These are phyloP conservation scores for Monosporascus ibericus DNA, from an alignment of 2,329 filamentous ascomycete species.

Conservation along the genomic window DNA sequence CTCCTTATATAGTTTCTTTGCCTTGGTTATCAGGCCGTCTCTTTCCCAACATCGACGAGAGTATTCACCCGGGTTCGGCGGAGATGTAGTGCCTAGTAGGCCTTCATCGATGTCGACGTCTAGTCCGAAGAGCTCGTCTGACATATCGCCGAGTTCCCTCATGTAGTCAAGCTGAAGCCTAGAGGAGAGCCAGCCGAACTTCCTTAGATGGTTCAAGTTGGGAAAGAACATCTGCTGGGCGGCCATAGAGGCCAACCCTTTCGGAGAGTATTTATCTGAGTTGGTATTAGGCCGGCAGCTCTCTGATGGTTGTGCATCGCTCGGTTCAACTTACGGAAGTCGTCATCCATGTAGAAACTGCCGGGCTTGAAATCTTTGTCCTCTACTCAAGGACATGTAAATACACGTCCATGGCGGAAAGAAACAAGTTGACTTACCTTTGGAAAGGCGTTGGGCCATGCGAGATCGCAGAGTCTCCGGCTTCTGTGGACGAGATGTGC, in stretches of 20 bases:
- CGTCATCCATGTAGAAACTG: constrained; percentile 11
- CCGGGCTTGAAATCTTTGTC: background rate
- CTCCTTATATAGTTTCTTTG: too few species aligned
- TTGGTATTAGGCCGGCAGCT: background rate
- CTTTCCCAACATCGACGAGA: background rate
- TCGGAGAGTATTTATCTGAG: constrained; percentile 1
- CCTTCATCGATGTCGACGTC: constrained; percentile 4
- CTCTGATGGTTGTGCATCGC: background rate
- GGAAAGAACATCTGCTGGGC: constrained; percentile 8
- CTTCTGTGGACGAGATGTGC: too few species aligned
- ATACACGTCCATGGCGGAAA: background rate
- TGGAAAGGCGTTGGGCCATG: too few species aligned
- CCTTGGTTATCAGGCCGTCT: background rate
- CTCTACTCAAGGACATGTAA: background rate
- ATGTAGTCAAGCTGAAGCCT: constrained; percentile 4
- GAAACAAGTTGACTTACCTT: too few species aligned
- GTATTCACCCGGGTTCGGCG: too few species aligned
- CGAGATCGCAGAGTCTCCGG: too few species aligned
- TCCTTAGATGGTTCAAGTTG: constrained; percentile 9
- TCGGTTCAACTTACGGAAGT: constrained; percentile 7
- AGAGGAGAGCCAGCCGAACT: constrained; percentile 7
- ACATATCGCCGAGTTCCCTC: constrained; percentile 10
- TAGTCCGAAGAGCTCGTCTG: constrained; percentile 9
- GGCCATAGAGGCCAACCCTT: constrained; percentile 9
- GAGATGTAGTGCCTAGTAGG: too few species aligned